Evolutionary conservation across 257 asterid species (phyloP), one percentile per base, ranked within the genome.

Genomic region (Agastache rugosa): DNA sequence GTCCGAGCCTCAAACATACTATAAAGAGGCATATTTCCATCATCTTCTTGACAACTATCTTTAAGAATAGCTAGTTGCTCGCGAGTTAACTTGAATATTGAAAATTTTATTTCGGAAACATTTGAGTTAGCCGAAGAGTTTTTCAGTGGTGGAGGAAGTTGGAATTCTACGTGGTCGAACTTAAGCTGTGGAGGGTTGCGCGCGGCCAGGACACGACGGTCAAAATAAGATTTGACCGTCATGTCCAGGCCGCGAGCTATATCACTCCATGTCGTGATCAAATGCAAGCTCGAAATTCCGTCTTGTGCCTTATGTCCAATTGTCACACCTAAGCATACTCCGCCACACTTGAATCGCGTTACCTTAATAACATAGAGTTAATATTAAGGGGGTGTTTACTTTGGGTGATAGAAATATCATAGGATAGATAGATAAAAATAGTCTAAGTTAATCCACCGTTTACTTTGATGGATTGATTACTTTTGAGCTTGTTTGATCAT

Each of bases 131-230:
- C 35, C 3, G 7, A 62, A 56, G 27, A 74, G 14, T 56, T 41
- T 25, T 81, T 82, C 3, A 90, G 75, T 45, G 81, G 7, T 1
- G 92, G 96, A 56, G 90, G 85, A 14, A 91, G 89, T 37, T 85
- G 96, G 81, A 85, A 89, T 63, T 91, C 97, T 16, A 83, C 63
- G 83, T 91, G 97, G 47, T 62, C 27, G 71, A 42, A 66, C 25
- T 23, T 23, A 3, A 58, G 71, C 42, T 23, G 39, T 10, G 71
- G 71, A 3, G 71, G 58, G 23, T 22, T 1, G 56, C 71, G 58
- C 39, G 71, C 71, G 0, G 59, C 56, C 42, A 66, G 16, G 35
- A 66, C 22, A 23, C 71, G 41, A 9, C 71, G 71, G 71, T 66
- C 58, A 14, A 62, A 3, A n/a, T 34, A 23, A 2, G 71, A 39